A percentile compares a stretch with the other conserved stretches of the same genome.
These are phyloP conservation scores for Forsythia viridissima DNA, from an alignment of 257 asterid genomes.

Conservation along the genomic window DNA sequence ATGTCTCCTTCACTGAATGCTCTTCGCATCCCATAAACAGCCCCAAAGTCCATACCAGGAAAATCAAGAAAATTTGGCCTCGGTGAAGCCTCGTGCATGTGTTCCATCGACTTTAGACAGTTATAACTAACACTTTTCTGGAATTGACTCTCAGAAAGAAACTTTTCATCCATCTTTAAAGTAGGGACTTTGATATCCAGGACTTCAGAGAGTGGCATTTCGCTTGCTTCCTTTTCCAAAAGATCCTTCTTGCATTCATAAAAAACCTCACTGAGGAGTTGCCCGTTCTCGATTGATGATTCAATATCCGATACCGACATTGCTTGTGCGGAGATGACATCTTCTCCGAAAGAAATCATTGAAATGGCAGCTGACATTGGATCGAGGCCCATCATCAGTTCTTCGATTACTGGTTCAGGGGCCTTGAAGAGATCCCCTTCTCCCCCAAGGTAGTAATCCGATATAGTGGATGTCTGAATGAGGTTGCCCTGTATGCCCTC, in stretches of 20 bases:
- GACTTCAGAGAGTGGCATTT: slow-evolving; percentile 53
- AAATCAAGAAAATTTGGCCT: slow-evolving; percentile 79
- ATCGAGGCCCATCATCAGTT: slow-evolving; percentile 64
- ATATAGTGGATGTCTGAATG: slow-evolving; percentile 39
- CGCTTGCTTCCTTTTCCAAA: slow-evolving; percentile 75
- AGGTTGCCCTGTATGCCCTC: slow-evolving; percentile 45
- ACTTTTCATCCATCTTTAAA: slow-evolving; percentile 37
- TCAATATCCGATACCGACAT: slow-evolving; percentile 67
- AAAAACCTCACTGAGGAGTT: slow-evolving; percentile 73
- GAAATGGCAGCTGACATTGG: slow-evolving; percentile 78
- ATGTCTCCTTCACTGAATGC: slow-evolving; percentile 93
- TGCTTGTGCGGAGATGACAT: slow-evolving; percentile 60
- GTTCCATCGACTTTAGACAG: slow-evolving; percentile 63
- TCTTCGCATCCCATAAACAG: slow-evolving; percentile 80
- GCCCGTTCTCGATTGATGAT: slow-evolving; percentile 66
- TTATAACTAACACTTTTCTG: slow-evolving; percentile 72
- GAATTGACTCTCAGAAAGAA: slow-evolving; percentile 38
- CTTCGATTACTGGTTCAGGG: slow-evolving; percentile 68
- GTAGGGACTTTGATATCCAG: slow-evolving; percentile 51
- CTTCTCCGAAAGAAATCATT: slow-evolving; percentile 83
- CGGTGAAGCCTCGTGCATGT: slow-evolving; percentile 41
- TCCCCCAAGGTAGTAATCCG: slow-evolving; percentile 80
- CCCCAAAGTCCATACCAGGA: slow-evolving; percentile 63
- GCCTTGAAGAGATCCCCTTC: slow-evolving; percentile 91
- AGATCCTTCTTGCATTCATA: slow-evolving; percentile 89